Base-by-base conservation (phyloP, 352 stramenopile genomes). In the Pythium aquatile region DNA sequence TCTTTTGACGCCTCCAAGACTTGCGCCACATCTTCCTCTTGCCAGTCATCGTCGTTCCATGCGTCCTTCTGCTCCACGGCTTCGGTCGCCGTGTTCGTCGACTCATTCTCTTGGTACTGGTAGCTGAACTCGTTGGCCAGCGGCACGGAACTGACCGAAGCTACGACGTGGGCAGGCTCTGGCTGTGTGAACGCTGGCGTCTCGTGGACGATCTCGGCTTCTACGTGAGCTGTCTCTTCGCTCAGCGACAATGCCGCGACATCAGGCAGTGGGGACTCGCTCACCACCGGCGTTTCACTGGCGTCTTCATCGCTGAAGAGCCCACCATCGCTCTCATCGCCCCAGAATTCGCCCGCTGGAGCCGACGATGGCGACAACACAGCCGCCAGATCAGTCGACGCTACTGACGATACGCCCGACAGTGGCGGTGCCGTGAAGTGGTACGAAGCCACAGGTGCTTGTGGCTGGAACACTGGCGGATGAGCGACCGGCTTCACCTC, bases 261-360 rank as follows among this genome's bases (percentile, higher is more conserved):
- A 16, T 68, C 56, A 28, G 60, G 55, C 14, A 66, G 37, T 26
- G 48, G 49, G n/a, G 60, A 32, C 47, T 63, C 65, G 14, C 29
- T 63, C 33, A 77, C 68, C 44, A 80, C 56, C 63, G 73, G 75
- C 1, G 77, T 62, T 39, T 84, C 77, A 24, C 75, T 55, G 35
- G 68, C 70, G 59, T 88, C 40, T 83, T 89, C 79, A 30, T 89
- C 70, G 65, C 83, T 74, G 17, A 90, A 90, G 11, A 92, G 68
- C 11, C 66, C 76, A 16, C 81, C 71, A 61, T 89, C 81, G 26
- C 81, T 72, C 59, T 75, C 70, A 10, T 83, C 81, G 17, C 77
- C 79, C 83, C 81, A 90, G 55, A 88, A 92, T 53, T 88, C 77
- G 57, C 77, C 79, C n/a, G 65, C 66, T 14, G 55, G 57, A 0